Evolutionary conservation across 2,329 filamentous ascomycete genomes (phyloP), one percentile per base, ranked within the genome.

Genomic region (Ramularia collo-cygni): DNA sequence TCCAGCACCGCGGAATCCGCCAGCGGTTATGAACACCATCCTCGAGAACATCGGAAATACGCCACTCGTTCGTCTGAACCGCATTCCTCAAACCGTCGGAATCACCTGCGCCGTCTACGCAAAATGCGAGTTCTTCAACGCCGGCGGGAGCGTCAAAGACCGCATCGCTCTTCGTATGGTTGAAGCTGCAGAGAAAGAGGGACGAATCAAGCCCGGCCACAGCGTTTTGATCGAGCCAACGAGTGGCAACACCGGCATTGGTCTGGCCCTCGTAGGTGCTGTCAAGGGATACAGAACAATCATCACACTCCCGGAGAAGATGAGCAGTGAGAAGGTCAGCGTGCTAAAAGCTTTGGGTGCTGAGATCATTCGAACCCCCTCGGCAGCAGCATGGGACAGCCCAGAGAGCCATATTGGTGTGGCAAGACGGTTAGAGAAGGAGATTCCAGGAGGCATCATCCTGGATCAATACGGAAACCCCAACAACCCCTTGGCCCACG

Each of bases 241-340:
- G 34, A 95, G 87, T 59, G 92, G 92, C 40, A 98, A 98, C 65
- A 98, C 92, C 71, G 92, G 92, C 52, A 98, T 98, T 52, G 92
- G 92, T 15, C 75, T 98, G 28, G 92, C 92, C 18, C 79, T 98
- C 24, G 90, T 96, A 13, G 90, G 79, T 42, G 92, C 92, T 12
- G 85, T 98, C 59, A 96, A 95, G 71, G 90, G 89, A 52, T 98
- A 96, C 75, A 90, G 90, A 67, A 93, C 89, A 28, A 96, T 98
- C 67, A 98, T 98, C 64, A 98, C 92, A 8, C 78, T 98, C 32
- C 92, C 92, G 37, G 92, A 98, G 70, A 98, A 98, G 74, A 98
- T 98, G 92, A 95, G 88, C 1, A 85, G 88, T 34, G 92, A 98
- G 68, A 98, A 98, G 68, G 92, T 98, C 28, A 84, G 90, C 2